A percentile compares a stretch with the other conserved stretches of the same genome.
These are phyloP conservation scores for Mycena vitilis DNA, from an alignment of 768 basidiomycete species.

Conservation along the genomic window DNA sequence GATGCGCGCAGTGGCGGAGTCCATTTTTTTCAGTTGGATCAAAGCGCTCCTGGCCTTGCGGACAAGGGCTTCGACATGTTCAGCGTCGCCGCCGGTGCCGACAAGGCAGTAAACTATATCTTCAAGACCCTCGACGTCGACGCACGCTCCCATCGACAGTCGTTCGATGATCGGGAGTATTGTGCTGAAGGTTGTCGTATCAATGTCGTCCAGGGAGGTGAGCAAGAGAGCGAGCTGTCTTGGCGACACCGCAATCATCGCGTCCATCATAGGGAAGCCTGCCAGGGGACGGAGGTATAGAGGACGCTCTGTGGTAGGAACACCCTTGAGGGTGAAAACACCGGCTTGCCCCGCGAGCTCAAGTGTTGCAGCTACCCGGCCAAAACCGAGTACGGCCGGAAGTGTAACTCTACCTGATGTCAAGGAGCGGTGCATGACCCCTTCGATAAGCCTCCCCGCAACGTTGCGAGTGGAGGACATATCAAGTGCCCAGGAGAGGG, in stretches of 20 bases:
- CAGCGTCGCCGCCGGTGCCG: constrained; percentile 9
- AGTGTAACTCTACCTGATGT: background rate
- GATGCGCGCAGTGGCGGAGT: background rate
- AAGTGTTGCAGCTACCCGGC: constrained; percentile 2
- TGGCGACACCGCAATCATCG: background rate
- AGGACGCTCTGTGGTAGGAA: background rate
- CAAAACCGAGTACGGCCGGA: constrained; percentile 14
- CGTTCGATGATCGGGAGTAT: constrained; percentile 16
- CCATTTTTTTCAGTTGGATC: background rate
- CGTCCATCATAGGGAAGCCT: constrained; percentile 16
- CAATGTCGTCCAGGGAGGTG: constrained; percentile 3
- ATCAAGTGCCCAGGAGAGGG: constrained; percentile 10
- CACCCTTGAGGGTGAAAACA: background rate
- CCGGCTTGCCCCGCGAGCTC: constrained; percentile 15
- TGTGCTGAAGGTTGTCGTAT: constrained; percentile 12
- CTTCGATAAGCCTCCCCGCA: constrained; percentile 20
- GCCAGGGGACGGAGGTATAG: constrained; percentile 22
- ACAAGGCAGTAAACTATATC: constrained; percentile 21
- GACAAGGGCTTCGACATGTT: constrained; percentile 1
- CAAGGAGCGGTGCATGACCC: constrained; percentile 20
- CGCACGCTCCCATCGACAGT: constrained; percentile 1
- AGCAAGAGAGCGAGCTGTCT: constrained; percentile 13
- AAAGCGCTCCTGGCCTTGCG: background rate
- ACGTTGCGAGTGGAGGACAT: constrained; percentile 1
- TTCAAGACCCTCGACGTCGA: background rate